phyloP scores from a whole-genome alignment of 371 early-diverging fungal genomes.

The Rhizopus delemar region DNA sequence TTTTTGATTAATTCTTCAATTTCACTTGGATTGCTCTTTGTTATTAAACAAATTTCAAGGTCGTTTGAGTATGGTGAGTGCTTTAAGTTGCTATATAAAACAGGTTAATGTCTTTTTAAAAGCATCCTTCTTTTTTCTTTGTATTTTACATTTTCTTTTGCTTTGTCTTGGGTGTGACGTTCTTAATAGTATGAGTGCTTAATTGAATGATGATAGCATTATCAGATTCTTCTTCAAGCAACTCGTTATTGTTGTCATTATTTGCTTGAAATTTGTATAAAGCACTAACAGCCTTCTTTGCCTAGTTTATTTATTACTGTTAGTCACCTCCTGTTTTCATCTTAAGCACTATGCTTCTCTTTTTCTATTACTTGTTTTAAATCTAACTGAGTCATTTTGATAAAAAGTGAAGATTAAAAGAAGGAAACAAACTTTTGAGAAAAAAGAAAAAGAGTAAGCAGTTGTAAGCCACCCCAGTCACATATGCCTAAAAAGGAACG shows the following conservation, averaged over 20 bases:
- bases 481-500: not conserved
- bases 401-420: not conserved
- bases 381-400: constrained; percentile 11
- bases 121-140: not conserved
- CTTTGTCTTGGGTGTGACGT: constrained; percentile 6
- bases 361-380: constrained; percentile 17
- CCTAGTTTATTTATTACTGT: constrained; percentile 4
- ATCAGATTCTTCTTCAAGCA: constrained; percentile 18
- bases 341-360: not conserved
- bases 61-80: constrained; percentile 10
- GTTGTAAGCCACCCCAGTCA: constrained; percentile 4
- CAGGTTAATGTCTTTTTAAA: not conserved
- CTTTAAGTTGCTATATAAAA: constrained; percentile 9
- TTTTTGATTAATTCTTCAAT: constrained; percentile 15
- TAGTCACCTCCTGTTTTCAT: no score
- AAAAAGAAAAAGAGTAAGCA: not conserved
- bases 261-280: constrained; percentile 19
- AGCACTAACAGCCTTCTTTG: constrained; percentile 26
- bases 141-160: constrained; percentile 8
- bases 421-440: not conserved
- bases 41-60: constrained; percentile 22
- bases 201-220: constrained; percentile 14
- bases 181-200: constrained; percentile 23
- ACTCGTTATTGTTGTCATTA: constrained; percentile 11
- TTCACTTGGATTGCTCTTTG: constrained; percentile 9